Evolutionary conservation across 345 rosid species (phyloP), one percentile per base, ranked within the genome.

Genomic region (Aegle marmelos): DNA sequence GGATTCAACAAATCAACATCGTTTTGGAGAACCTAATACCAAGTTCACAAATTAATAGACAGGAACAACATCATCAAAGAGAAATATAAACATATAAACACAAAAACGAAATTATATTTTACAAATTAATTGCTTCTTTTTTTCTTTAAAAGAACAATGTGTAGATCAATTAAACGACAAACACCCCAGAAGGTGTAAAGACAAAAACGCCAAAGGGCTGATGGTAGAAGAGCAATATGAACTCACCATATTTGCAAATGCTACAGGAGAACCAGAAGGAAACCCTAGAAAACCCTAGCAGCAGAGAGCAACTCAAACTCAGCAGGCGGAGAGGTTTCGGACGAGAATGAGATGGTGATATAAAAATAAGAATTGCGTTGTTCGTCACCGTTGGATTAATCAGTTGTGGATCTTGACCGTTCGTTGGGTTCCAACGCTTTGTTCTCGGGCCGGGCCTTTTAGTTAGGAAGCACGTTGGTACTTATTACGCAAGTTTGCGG

Each of bases 281-380:
- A 59, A 73, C 36, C 76, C 76, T 73, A 37, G 56, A 59, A 58
- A 73, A 73, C 66, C 76, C 76, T 73, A 58, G 76, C 76, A 37
- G 76, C 66, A 37, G 54, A n/a, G n/a, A n/a, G n/a, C n/a, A n/a
- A n/a, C n/a, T n/a, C 7, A 5, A 14, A 6, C 54, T n/a, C 53
- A 73, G 76, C 66, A 48, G 24, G 37, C n/a, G 8, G 17, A 24
- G 54, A 8, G 56, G 16, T 3, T 17, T 9, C 3, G 2, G 0
- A 0, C 5, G 0, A 0, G 10, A 16, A 7, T 24, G 25, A 36
- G 16, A 36, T 7, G 5, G n/a, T n/a, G n/a, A n/a, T n/a, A n/a
- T n/a, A n/a, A n/a, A n/a, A n/a, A n/a, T n/a, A n/a, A n/a, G n/a
- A n/a, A 1, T 2, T 73, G 7, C 30, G 16, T 30, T 9, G 25